Base-by-base conservation (phyloP, 1,284 basidiomycete genomes). In the Polyporus tsugae region DNA sequence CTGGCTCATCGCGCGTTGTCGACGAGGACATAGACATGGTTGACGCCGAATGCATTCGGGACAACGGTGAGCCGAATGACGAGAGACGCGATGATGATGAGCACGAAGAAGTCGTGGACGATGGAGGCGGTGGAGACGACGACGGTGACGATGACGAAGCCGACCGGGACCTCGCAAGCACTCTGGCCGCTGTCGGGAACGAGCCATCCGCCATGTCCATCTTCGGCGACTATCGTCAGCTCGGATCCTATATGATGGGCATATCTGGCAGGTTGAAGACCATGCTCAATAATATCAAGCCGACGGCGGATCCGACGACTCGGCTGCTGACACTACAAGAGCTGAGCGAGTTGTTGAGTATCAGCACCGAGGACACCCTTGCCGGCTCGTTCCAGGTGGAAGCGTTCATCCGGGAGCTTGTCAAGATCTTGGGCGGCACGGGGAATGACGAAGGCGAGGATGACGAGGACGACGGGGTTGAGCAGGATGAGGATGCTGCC, bases 301-400 rank as follows among this genome's bases (percentile, higher is more conserved):
- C 89, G 22, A 91, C 90, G 33, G 92, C 92, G 29, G 93, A 93
- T 77, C 87, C 91, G 6, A 91, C 94, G 0, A 93, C 92, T 35
- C 91, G 95, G 59, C 89, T 98, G 62, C 84, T 96, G 62, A 96
- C 96, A 3, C 84, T 99, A 17, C 96, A 98, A 77, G 97, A 99
- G 78, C 89, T 98, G 65, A 96, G 94, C 78, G 98, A 99, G 78
- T 80, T 98, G 57, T 90, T 99, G 66, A 95, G 95, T 72, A 97
- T 99, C 81, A 96, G 95, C 80, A 99, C 96, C 7, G 97, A 99
- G 81, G 98, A 99, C 79, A 98, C 96, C 0, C 85, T 99, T 53
- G 94, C 95, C 17, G 96, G 96, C 57, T 97, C 94, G 44, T 97
- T 99, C 82, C 95, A 95, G 72, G 92, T 96, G 36, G 95, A 97